Conservation (phyloP, 2,329 filamentous ascomycete species). For the Aureobasidium melanogenum region DNA sequence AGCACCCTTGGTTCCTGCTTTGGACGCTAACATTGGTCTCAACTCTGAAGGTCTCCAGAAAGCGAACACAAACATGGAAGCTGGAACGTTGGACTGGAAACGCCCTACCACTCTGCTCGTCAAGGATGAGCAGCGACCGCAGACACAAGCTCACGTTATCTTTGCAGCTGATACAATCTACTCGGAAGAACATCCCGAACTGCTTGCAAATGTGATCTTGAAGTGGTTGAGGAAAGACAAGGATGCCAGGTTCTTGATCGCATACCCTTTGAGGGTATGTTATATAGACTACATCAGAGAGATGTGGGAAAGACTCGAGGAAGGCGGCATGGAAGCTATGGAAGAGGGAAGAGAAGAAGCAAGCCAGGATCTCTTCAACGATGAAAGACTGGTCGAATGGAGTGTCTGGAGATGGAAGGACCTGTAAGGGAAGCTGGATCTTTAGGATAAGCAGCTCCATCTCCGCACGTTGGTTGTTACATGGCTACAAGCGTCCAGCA, state of each 20-base stretch:
- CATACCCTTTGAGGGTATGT: slow-evolving; percentile 31
- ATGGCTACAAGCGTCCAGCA: background rate
- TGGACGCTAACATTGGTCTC: slow-evolving; percentile 26
- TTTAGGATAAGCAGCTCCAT: background rate
- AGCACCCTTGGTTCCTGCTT: slow-evolving; percentile 24
- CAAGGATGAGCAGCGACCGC: background rate
- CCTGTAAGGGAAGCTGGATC: slow-evolving; percentile 17
- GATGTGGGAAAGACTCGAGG: slow-evolving; percentile 32
- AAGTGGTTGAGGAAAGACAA: slow-evolving; percentile 26
- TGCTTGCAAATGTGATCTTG: slow-evolving; percentile 28
- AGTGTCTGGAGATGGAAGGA: slow-evolving; percentile 31
- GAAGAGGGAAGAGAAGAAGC: slow-evolving; percentile 25
- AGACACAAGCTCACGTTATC: slow-evolving; percentile 21
- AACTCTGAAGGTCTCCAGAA: slow-evolving; percentile 19
- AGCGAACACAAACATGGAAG: slow-evolving; percentile 14
- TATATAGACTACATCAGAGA: slow-evolving; percentile 37
- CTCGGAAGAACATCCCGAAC: slow-evolving; percentile 31
- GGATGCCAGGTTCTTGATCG: slow-evolving; percentile 29
- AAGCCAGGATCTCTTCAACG: slow-evolving; percentile 26
- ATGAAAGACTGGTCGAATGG: slow-evolving; percentile 31
- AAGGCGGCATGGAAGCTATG: slow-evolving; percentile 28
- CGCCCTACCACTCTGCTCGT: slow-evolving; percentile 20
- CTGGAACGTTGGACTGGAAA: slow-evolving; percentile 32
- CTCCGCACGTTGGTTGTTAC: background rate
- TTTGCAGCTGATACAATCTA: slow-evolving; percentile 36